These are phyloP conservation scores for Ambrosia trifida DNA, from an alignment of 129 eudicot genomes.

Conservation along the genomic window DNA sequence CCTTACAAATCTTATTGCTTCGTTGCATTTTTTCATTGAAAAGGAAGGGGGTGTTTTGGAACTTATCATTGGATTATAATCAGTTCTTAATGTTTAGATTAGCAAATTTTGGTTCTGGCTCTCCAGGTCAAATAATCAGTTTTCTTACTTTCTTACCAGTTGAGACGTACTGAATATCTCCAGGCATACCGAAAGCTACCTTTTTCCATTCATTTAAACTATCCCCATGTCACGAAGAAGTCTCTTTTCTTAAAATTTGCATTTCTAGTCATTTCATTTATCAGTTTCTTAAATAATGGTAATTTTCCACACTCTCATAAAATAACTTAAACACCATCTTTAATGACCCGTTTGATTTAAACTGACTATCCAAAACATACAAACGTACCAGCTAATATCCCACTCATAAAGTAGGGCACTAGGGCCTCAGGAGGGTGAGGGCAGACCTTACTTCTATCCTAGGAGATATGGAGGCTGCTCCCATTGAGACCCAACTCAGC, in stretches of 20 bases:
- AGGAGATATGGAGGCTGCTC: no score
- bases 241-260: background rate
- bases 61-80: background rate
- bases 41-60: background rate
- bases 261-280: background rate
- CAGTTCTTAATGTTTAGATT: background rate
- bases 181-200: background rate
- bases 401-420: no score
- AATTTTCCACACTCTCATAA: background rate
- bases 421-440: no score
- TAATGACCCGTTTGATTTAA: background rate
- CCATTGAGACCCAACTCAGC: no score
- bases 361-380: background rate
- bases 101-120: background rate
- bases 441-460: no score
- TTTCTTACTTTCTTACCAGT: no score
- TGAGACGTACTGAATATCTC: background rate
- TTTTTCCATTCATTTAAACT: background rate
- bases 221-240: background rate
- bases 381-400: no score
- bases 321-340: constrained; percentile 2
- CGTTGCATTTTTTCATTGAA: background rate
- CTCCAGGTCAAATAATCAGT: no score
- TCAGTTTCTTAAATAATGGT: background rate
- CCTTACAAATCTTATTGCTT: background rate